Base-by-base conservation (phyloP, 805 yeast genomes). In the Suhomyces tanzawaensis region DNA sequence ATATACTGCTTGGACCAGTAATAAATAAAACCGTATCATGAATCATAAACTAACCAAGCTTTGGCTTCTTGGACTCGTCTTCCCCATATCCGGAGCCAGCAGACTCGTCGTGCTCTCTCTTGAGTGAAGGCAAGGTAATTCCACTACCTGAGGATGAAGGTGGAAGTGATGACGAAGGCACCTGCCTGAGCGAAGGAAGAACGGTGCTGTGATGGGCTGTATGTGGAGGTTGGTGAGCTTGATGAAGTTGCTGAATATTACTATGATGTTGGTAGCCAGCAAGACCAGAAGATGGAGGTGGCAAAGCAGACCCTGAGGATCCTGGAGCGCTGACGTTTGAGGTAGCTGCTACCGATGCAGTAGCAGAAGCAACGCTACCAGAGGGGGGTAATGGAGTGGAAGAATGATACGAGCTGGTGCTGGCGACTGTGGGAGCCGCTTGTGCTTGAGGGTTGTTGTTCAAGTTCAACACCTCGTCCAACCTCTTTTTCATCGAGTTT, bases 381-480 rank as follows among this genome's bases (percentile, higher is more conserved):
- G 43, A 13, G n/a, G 34, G n/a, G 18, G 28, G 29, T 22, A n/a
- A 29, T 19, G 29, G 26, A 23, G 39, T 14, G 18, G 29, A 29
- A 23, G 39, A 21, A 39, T 28, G 34, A 17, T 15, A 11, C n/a
- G 36, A 16, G 21, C 16, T 5, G 19, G 34, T 16, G 13, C 7
- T 26, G 34, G 21, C 16, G 12, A 19, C 23, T n/a, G 14, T 18
- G 7, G 34, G 13, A 7, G 21, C 4, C 8, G 18, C 24, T 30
- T 30, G 33, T 1, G 26, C 19, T 11, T 31, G 34, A 5, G 21
- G 13, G 7, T 13, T 28, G 33, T 28, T 42, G 42, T 22, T 58
- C 66, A 63, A 47, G 34, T 43, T 50, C 35, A 64, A 48, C 25
- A 66, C 52, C 40, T 74, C 79, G 41, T 75, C 79, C 34, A 76